These are phyloP conservation scores for Phoma sp. DNA, from an alignment of 2,329 filamentous ascomycete genomes.

Conservation along the genomic window DNA sequence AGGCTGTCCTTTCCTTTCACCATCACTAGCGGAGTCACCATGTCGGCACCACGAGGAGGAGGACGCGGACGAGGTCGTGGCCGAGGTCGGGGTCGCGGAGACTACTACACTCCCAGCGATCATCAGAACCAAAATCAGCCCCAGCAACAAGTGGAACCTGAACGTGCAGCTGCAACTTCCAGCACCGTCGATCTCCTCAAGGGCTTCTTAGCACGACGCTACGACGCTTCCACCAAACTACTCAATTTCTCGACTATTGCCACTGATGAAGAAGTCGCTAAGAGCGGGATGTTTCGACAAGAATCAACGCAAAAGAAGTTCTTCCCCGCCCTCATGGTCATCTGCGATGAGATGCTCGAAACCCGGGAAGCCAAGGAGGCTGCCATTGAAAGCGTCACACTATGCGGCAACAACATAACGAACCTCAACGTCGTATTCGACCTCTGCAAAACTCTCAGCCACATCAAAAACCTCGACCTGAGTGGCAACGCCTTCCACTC, in stretches of 20 bases:
- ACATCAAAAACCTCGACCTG: conserved; percentile 87
- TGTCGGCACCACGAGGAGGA: conserved; percentile 24
- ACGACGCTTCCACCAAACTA: conserved; percentile 74
- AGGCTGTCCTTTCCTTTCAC: not conserved
- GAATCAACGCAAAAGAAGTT: conserved; percentile 81
- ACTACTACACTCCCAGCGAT: conserved; percentile 23
- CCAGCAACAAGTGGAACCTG: conserved; percentile 81
- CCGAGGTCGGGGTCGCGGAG: conserved; percentile 30
- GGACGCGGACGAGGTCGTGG: conserved; percentile 29
- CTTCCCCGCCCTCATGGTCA: conserved; percentile 88
- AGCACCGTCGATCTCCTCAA: conserved; percentile 69
- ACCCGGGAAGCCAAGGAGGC: conserved; percentile 75
- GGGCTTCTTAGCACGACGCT: conserved; percentile 75
- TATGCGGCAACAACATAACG: conserved; percentile 80
- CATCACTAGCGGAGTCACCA: conserved; percentile 3
- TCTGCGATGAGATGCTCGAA: conserved; percentile 81
- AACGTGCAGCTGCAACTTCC: conserved; percentile 20
- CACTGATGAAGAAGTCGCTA: conserved; percentile 73
- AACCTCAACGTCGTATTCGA: conserved; percentile 76
- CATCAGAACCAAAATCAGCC: conserved; percentile 47
- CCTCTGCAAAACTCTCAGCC: conserved; percentile 80
- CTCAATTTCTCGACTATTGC: conserved; percentile 83
- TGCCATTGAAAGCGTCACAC: conserved; percentile 80
- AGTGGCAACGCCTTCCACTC: conserved; percentile 81
- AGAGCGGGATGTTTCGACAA: conserved; percentile 77